These are phyloP conservation scores for Carex pumila DNA, from an alignment of 176 grass and related monocot species.

Conservation along the genomic window DNA sequence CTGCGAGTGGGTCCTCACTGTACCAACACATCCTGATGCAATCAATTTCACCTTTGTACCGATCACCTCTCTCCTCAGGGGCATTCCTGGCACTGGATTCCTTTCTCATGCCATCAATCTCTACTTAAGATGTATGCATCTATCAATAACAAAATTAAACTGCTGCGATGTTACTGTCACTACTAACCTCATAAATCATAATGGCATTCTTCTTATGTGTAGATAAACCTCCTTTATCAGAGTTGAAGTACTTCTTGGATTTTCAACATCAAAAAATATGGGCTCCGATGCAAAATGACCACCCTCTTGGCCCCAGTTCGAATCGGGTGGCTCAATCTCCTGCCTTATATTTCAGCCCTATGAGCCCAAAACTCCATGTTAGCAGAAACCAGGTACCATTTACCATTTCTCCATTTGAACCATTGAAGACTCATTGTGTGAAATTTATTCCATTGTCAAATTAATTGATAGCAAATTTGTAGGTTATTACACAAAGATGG, in stretches of 20 bases:
- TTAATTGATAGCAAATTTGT: conserved; percentile 23
- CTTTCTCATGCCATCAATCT: conserved; percentile 93
- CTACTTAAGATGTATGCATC: conserved; percentile 76
- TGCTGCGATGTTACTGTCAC: not conserved
- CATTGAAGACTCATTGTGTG: not conserved
- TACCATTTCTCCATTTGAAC: not conserved
- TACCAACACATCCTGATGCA: conserved; percentile 47
- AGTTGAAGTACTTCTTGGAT: conserved; percentile 83
- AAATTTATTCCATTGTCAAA: conserved; percentile 6
- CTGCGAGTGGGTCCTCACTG: conserved; percentile 70
- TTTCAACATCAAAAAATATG: conserved; percentile 73
- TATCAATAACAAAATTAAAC: not conserved
- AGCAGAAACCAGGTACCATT: conserved; percentile 47
- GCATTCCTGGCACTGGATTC: conserved; percentile 50
- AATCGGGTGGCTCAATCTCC: conserved; percentile 34
- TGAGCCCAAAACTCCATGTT: conserved; percentile 78
- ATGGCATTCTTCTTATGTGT: conserved; percentile 14
- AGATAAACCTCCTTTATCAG: conserved; percentile 70
- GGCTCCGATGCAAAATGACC: conserved; percentile 63
- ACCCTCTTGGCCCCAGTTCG: conserved; percentile 59
- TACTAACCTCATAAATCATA: not conserved
- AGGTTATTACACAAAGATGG: conserved; percentile 52
- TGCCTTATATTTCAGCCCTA: conserved; percentile 54
- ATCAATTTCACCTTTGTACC: conserved; percentile 83
- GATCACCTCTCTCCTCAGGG: conserved; percentile 73